Evolutionary conservation across 2,329 filamentous ascomycete genomes (phyloP).

Genomic region (Boeremia lycopersici): DNA sequence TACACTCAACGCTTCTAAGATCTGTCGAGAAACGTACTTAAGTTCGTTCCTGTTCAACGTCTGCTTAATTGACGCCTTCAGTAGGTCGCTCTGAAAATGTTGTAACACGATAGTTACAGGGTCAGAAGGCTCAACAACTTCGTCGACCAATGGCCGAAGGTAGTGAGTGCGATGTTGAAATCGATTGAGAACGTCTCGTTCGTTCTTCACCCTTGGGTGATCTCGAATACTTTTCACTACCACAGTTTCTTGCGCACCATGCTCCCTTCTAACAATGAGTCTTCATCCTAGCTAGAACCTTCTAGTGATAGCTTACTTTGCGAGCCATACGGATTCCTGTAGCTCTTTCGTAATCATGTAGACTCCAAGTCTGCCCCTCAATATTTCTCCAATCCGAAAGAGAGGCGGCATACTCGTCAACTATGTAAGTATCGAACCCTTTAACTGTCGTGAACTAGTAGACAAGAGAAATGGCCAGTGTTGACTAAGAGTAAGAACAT

Average conservation of each 20-base stretch:
- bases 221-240: slow-evolving; percentile 31
- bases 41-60: slow-evolving; percentile 27
- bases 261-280: neutral
- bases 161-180: slow-evolving; percentile 28
- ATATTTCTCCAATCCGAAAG: slow-evolving; percentile 22
- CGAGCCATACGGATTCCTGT: slow-evolving; percentile 26
- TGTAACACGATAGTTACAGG: slow-evolving; percentile 31
- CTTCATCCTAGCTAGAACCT: neutral
- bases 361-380: slow-evolving; percentile 16
- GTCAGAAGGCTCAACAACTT: slow-evolving; percentile 28
- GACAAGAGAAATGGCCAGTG: too few relatives aligned
- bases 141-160: slow-evolving; percentile 36
- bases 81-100: slow-evolving; percentile 5
- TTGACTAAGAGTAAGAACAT: too few relatives aligned
- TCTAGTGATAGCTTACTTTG: slow-evolving; percentile 19
- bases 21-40: slow-evolving; percentile 21
- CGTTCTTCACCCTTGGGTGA: slow-evolving; percentile 32
- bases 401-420: slow-evolving; percentile 17
- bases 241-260: slow-evolving; percentile 9
- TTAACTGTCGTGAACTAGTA: too few relatives aligned
- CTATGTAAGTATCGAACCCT: too few relatives aligned
- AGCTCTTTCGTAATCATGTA: slow-evolving; percentile 25
- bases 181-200: slow-evolving; percentile 32
- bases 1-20: slow-evolving; percentile 31
- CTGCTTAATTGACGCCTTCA: slow-evolving; percentile 15